Base-by-base conservation (phyloP, 352 stramenopile species). In the Pseudoperonospora humuli region DNA sequence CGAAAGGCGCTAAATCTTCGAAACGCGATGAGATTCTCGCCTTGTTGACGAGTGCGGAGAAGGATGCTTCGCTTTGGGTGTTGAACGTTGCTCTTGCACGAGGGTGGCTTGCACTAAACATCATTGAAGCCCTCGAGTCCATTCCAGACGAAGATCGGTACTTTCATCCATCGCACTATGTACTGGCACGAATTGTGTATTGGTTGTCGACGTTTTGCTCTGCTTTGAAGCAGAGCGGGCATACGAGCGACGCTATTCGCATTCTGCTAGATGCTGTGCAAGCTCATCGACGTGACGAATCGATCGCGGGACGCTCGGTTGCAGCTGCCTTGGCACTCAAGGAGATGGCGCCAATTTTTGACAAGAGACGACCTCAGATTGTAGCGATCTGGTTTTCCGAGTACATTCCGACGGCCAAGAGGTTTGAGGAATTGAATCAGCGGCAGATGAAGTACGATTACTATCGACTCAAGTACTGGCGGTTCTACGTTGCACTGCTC, bases 361-460 rank as follows among this genome's bases (percentile, higher is more conserved):
- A 86, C 47, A 82, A 81, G 39, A 69, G 70, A 31, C 69, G 74
- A 4, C 67, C 69, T 17, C 74, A 84, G 28, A 32, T 84, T 18
- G 74, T 86, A 5, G 66, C 50, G 21, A 85, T 89, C 35, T 89
- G 74, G 76, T 64, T 89, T 17, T 80, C 72, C 0, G 74, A 89
- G 57, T 72, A 84, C 33, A 74, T 89, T 9, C 67, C 76, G 5
- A 57, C 37, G 1, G 59, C 64, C 5, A 89, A 89, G 46, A 85
- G 82, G 41, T 89, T 86, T 48, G 76, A 89, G 34, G 76, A 85
- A 36, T 54, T 89, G 21, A 89, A 89, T 47, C 76, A 89, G 43
- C 71, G 76, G 7, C 76, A 89, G 51, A 71, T 84, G 53, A 89
- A 89, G 61, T 89, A 83, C 35, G 76, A 89, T 27, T 55, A 61